Evolutionary conservation across 75 land plant species (phyloP).

Genomic region (Pinus taeda): DNA sequence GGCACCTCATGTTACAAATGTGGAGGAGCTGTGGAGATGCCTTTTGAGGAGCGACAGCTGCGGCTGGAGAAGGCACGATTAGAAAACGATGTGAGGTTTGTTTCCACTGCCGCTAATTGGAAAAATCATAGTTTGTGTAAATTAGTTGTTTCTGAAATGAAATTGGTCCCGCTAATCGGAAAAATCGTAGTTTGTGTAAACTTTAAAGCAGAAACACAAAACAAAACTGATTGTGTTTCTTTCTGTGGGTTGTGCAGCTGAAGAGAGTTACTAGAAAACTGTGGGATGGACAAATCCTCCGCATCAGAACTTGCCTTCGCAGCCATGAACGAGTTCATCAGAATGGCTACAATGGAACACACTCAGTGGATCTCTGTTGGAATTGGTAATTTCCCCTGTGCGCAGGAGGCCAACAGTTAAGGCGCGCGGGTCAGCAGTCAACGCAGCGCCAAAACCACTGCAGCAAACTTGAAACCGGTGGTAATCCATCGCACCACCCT

Average conservation of each 20-base stretch:
- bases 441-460: no score
- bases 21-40: conserved; percentile 27
- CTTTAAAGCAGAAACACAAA: no score
- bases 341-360: conserved; percentile 8
- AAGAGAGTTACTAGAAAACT: conserved; percentile 3
- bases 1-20: conserved; percentile 13
- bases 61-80: conserved; percentile 26
- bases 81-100: conserved; percentile 29
- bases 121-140: no score
- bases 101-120: background rate
- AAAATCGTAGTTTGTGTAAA: no score
- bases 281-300: conserved; percentile 16
- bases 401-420: no score
- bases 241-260: background rate
- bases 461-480: no score
- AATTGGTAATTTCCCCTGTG: no score
- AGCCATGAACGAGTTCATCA: conserved; percentile 29
- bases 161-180: no score
- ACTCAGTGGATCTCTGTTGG: conserved; percentile 21
- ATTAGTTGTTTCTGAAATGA: no score
- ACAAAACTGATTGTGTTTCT: background rate
- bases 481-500: no score
- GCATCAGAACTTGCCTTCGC: conserved; percentile 17
- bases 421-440: no score
- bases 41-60: conserved; percentile 27